phyloP scores from a whole-genome alignment of 805 yeast species.

The Deakozyma indianensis region DNA sequence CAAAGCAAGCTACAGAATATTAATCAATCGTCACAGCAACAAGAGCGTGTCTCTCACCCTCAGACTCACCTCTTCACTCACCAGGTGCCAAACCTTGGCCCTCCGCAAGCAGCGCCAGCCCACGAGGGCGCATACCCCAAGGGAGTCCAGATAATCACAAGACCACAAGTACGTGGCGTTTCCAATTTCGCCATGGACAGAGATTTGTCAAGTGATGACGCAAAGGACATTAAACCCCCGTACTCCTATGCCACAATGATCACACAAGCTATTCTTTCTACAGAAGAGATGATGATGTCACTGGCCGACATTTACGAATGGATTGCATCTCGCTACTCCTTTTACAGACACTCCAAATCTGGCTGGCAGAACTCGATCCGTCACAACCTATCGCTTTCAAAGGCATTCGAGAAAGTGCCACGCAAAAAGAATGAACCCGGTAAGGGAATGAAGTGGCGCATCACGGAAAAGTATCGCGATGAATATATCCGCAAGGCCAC shows the following conservation, averaged over 20 bases:
- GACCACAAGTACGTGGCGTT: constrained; percentile 26
- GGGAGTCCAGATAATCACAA: constrained; percentile 28
- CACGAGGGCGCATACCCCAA: constrained; percentile 20
- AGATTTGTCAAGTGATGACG: constrained; percentile 69
- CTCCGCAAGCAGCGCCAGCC: neutral
- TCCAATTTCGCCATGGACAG: constrained; percentile 16
- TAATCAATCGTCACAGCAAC: neutral
- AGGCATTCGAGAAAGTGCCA: constrained; percentile 96
- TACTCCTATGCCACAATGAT: constrained; percentile 97
- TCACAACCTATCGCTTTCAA: constrained; percentile 84
- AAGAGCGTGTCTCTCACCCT: neutral
- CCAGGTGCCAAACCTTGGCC: neutral
- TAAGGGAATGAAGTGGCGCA: constrained; percentile 99
- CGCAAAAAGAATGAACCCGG: constrained; percentile 94
- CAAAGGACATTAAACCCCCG: constrained; percentile 91
- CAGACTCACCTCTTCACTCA: neutral
- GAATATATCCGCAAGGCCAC: constrained; percentile 74
- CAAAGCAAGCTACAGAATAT: neutral
- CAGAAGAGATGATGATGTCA: constrained; percentile 76
- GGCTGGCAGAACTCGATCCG: constrained; percentile 99
- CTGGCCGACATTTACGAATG: constrained; percentile 85
- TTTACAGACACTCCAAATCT: constrained; percentile 77
- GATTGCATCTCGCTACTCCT: constrained; percentile 79
- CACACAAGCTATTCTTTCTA: constrained; percentile 87
- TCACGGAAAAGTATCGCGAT: constrained; percentile 65